Conservation (phyloP, 176 grass and related monocot genomes). For the Oryza australiensis region DNA sequence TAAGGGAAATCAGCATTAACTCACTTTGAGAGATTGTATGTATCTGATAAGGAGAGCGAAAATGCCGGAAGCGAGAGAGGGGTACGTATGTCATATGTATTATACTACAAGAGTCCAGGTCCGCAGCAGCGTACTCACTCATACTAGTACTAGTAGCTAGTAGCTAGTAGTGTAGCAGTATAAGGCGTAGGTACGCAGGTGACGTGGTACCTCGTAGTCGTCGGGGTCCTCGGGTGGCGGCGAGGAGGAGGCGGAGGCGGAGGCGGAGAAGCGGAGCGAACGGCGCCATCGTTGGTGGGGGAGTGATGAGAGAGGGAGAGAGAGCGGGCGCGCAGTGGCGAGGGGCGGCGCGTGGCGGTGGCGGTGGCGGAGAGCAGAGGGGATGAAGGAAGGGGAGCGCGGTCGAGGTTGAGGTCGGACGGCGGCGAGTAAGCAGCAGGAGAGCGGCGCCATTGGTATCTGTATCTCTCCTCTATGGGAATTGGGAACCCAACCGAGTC, state of each 20-base stretch:
- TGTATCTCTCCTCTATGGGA: neutral
- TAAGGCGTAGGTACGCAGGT: no score
- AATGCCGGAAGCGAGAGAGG: no score
- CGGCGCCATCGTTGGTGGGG: neutral
- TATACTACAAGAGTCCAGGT: no score
- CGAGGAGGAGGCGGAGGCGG: constrained; percentile 23
- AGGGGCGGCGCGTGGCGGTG: neutral
- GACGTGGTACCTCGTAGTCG: constrained; percentile 31
- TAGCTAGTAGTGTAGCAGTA: no score
- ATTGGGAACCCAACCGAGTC: no score
- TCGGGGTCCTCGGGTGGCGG: constrained; percentile 35
- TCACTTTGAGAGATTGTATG: no score
- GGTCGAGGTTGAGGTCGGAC: constrained; percentile 23
- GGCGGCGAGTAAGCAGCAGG: constrained; percentile 33
- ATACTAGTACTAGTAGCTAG: no score
- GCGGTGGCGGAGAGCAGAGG: neutral
- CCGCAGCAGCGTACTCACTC: no score
- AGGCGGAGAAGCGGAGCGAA: constrained; percentile 26
- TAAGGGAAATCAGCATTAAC: no score
- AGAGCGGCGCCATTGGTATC: constrained; percentile 34
- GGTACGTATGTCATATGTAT: no score
- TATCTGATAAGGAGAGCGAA: no score
- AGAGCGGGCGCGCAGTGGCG: neutral
- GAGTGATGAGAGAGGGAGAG: neutral
- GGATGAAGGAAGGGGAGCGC: constrained; percentile 1